Percentiles rank a stretch among this genome's conserved stretches.
These are phyloP conservation scores for Breviolum minutum DNA, from an alignment of 73 alveolate species.

Conservation along the genomic window DNA sequence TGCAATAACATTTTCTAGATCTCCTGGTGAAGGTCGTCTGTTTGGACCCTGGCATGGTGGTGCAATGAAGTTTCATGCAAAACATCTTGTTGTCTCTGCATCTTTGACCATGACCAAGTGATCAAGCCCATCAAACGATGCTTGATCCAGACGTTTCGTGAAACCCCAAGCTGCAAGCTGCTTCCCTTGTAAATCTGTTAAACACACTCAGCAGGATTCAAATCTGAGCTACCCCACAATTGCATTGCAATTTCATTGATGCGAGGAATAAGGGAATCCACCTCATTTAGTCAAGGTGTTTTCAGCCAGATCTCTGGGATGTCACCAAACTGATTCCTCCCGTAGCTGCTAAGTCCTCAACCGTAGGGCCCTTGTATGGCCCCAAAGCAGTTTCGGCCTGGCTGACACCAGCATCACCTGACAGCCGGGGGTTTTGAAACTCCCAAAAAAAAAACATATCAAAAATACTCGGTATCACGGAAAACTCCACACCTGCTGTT, in stretches of 20 bases:
- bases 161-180: too few species aligned
- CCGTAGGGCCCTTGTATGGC: constrained; percentile 91
- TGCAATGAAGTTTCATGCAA: neutral
- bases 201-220: neutral
- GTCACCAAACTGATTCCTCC: too few species aligned
- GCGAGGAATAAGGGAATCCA: constrained; percentile 70
- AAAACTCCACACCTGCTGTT: neutral
- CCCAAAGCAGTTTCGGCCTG: constrained; percentile 63
- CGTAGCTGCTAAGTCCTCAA: neutral
- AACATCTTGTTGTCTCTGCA: too few species aligned
- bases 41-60: constrained; percentile 40
- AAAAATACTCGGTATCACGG: too few species aligned
- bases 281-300: neutral
- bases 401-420: constrained; percentile 69
- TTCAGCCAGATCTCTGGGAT: too few species aligned
- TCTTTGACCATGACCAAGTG: too few species aligned
- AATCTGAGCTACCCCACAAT: neutral
- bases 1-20: neutral
- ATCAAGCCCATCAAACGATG: too few species aligned
- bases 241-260: constrained; percentile 88
- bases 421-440: neutral
- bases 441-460: too few species aligned
- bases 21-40: constrained; percentile 64
- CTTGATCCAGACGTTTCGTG: too few species aligned
- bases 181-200: neutral